Evolutionary conservation across 352 stramenopile genomes (phyloP).

Genomic region (Nothophytophthora sp.): DNA sequence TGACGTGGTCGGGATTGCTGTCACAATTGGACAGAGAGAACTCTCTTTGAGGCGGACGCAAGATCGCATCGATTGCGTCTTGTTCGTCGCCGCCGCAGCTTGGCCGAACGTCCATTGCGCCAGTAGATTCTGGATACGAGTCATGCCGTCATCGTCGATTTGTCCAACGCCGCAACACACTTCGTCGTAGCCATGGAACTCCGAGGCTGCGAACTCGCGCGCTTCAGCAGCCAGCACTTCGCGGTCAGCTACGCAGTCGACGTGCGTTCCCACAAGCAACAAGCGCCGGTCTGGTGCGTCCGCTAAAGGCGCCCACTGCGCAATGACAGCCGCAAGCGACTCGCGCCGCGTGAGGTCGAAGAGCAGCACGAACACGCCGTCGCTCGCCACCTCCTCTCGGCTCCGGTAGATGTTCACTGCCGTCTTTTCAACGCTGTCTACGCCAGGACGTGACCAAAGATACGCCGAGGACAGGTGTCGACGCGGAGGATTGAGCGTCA

Average conservation of each 20-base stretch:
- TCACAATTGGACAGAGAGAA: slow-evolving; percentile 24
- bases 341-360: slow-evolving; percentile 51
- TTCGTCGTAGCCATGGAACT: slow-evolving; percentile 66
- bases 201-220: slow-evolving; percentile 39
- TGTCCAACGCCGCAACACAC: slow-evolving; percentile 27
- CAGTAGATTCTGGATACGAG: slow-evolving; percentile 20
- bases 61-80: slow-evolving; percentile 18
- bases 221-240: slow-evolving; percentile 40
- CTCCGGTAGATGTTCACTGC: slow-evolving; percentile 17
- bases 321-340: slow-evolving; percentile 39
- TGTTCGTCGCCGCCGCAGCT: background rate
- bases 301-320: slow-evolving; percentile 41
- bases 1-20: slow-evolving; percentile 23
- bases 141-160: slow-evolving; percentile 20
- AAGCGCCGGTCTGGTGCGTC: slow-evolving; percentile 20
- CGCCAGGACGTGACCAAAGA: slow-evolving; percentile 16
- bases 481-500: slow-evolving; percentile 1
- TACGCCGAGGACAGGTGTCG: slow-evolving; percentile 6
- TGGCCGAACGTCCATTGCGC: slow-evolving; percentile 21
- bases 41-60: slow-evolving; percentile 33
- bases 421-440: slow-evolving; percentile 13
- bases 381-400: slow-evolving; percentile 9
- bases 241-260: slow-evolving; percentile 37
- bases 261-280: slow-evolving; percentile 59
- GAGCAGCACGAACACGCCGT: slow-evolving; percentile 45